phyloP scores from a whole-genome alignment of 441 rosid genomes.

The Gossypium trilobum region DNA sequence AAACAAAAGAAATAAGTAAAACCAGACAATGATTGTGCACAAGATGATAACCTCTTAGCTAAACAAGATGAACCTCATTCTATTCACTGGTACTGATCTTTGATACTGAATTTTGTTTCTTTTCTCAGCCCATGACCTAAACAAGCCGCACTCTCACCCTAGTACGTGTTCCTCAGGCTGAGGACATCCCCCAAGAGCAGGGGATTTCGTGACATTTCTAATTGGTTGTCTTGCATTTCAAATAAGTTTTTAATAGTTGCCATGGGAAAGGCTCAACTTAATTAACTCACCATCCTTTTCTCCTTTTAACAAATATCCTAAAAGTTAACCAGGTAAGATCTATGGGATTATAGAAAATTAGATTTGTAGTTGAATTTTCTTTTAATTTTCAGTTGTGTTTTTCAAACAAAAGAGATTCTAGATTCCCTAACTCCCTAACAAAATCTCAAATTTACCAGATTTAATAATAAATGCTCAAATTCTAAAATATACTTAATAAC shows the following conservation, averaged over 20 bases:
- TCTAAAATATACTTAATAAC: neutral
- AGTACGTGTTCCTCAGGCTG: neutral
- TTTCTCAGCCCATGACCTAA: neutral
- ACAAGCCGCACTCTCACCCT: neutral
- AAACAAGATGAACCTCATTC: neutral
- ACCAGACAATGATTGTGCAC: conserved; percentile 7
- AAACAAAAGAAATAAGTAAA: conserved; percentile 20
- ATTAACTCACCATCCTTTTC: neutral
- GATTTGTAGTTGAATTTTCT: neutral
- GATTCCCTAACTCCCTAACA: neutral
- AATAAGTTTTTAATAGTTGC: neutral
- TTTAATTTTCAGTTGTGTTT: neutral
- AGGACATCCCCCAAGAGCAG: neutral
- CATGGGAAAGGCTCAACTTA: neutral
- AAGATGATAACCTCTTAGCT: conserved; percentile 10
- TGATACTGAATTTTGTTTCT: neutral
- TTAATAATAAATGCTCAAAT: conserved; percentile 1
- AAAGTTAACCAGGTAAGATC: neutral
- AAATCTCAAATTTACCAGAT: conserved; percentile 3
- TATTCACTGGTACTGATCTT: neutral
- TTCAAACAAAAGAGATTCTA: neutral
- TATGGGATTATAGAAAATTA: neutral
- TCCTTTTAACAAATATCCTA: neutral
- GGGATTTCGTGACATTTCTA: neutral
- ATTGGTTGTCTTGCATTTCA: neutral